phyloP scores from a whole-genome alignment of 2,329 filamentous ascomycete species.

The Bipolaris zeicola region DNA sequence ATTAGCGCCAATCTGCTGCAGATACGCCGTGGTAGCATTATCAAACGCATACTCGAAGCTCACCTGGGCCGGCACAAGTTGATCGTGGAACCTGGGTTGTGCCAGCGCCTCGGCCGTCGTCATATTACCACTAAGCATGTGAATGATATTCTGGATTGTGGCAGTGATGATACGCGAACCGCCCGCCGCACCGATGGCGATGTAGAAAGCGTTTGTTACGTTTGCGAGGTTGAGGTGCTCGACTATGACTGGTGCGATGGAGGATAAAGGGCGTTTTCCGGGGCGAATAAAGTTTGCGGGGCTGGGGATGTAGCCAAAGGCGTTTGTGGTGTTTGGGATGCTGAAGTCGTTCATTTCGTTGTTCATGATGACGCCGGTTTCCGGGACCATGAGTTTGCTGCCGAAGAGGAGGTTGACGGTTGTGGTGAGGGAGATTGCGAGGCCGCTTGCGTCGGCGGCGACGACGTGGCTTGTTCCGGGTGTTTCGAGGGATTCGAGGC shows the following conservation, averaged over 20 bases:
- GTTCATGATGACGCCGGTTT: slow-evolving; percentile 79
- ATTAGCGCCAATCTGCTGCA: slow-evolving; percentile 71
- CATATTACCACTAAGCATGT: slow-evolving; percentile 70
- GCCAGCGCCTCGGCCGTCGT: slow-evolving; percentile 66
- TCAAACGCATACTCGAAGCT: slow-evolving; percentile 73
- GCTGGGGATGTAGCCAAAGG: slow-evolving; percentile 83
- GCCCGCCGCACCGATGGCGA: slow-evolving; percentile 76
- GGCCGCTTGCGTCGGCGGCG: slow-evolving; percentile 71
- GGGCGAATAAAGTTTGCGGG: slow-evolving; percentile 81
- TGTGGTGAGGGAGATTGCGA: slow-evolving; percentile 81
- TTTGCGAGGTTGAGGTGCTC: slow-evolving; percentile 64
- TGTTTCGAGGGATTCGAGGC: slow-evolving; percentile 69
- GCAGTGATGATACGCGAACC: slow-evolving; percentile 83
- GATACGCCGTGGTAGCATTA: slow-evolving; percentile 65
- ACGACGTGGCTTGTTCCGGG: slow-evolving; percentile 77
- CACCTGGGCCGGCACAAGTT: slow-evolving; percentile 73
- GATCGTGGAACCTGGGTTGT: slow-evolving; percentile 77
- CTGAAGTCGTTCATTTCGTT: slow-evolving; percentile 67
- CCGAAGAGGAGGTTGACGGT: slow-evolving; percentile 90
- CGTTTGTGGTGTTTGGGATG: slow-evolving; percentile 76
- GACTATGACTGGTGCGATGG: slow-evolving; percentile 79
- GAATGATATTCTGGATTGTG: slow-evolving; percentile 74
- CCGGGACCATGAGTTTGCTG: slow-evolving; percentile 75
- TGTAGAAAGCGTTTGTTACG: slow-evolving; percentile 58
- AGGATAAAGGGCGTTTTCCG: slow-evolving; percentile 81